A percentile compares a stretch with the other conserved stretches of the same genome.
Conservation (phyloP, 768 basidiomycete genomes). For the Harrya chromipes region DNA sequence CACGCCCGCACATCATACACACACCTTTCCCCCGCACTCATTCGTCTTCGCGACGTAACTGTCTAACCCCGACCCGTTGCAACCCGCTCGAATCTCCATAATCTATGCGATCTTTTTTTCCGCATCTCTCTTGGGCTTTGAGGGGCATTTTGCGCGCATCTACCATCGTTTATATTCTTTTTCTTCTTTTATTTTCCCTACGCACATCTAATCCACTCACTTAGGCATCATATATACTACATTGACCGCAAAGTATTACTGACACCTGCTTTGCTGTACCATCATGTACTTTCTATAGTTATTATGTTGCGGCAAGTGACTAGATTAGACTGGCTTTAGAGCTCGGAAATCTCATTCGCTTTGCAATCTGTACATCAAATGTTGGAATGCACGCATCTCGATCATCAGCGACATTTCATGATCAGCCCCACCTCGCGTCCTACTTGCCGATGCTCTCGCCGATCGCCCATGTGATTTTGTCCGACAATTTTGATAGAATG, state of each 20-base stretch:
- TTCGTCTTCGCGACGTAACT: slow-evolving; percentile 44
- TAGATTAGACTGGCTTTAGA: slow-evolving; percentile 28
- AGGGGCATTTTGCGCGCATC: slow-evolving; percentile 15
- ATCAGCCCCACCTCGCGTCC: slow-evolving; percentile 42
- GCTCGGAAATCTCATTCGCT: slow-evolving; percentile 34
- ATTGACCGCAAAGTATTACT: slow-evolving; percentile 23
- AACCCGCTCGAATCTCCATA: background rate
- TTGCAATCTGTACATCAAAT: slow-evolving; percentile 36
- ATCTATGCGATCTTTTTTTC: background rate
- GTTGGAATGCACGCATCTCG: slow-evolving; percentile 9
- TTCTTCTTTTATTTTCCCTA: slow-evolving; percentile 2
- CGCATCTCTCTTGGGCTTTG: slow-evolving; percentile 12
- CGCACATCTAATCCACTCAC: slow-evolving; percentile 33
- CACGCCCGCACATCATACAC: slow-evolving; percentile 56
- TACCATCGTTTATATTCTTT: slow-evolving; percentile 20
- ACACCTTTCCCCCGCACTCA: slow-evolving; percentile 48
- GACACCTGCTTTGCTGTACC: slow-evolving; percentile 30
- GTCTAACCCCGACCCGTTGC: slow-evolving; percentile 9
- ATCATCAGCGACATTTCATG: no score
- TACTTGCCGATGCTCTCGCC: slow-evolving; percentile 43
- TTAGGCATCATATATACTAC: slow-evolving; percentile 37
- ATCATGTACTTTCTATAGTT: slow-evolving; percentile 34
- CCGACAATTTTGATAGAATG: slow-evolving; percentile 29
- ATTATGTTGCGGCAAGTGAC: slow-evolving; percentile 27
- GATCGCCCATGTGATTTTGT: slow-evolving; percentile 37